Percentiles rank a stretch among this genome's conserved stretches.
phyloP scores from a whole-genome alignment of 179 eudicot species.

The Beta lomatogona region DNA sequence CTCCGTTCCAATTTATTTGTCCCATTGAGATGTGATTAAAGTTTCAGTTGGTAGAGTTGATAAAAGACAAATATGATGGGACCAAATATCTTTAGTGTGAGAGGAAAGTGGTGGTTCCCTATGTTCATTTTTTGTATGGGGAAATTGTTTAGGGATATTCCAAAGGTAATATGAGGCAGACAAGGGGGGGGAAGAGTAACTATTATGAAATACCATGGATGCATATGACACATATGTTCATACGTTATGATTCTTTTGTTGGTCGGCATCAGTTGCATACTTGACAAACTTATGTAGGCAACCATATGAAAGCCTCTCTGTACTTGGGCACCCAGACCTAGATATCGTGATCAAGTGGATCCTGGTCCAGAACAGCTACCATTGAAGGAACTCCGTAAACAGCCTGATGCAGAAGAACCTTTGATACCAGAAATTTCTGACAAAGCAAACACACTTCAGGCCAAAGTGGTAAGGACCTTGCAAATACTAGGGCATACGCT shows the following conservation, averaged over 20 bases:
- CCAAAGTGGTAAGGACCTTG: conserved; percentile 24
- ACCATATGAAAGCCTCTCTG: conserved; percentile 8
- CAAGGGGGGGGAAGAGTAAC: neutral
- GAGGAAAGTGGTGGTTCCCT: too few species aligned
- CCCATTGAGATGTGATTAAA: too few species aligned
- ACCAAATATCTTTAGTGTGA: too few species aligned
- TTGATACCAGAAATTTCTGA: conserved; percentile 8
- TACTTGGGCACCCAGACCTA: conserved; percentile 30
- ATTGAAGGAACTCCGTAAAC: conserved; percentile 21
- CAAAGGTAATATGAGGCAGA: too few species aligned
- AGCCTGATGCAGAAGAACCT: conserved; percentile 25
- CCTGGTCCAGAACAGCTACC: conserved; percentile 14
- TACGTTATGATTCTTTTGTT: neutral
- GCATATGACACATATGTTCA: neutral
- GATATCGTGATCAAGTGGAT: conserved; percentile 21
- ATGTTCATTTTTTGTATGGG: too few species aligned
- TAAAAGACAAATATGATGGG: too few species aligned
- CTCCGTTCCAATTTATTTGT: too few species aligned
- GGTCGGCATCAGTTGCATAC: neutral
- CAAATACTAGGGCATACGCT: neutral
- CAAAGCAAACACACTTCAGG: conserved; percentile 19
- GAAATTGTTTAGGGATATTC: too few species aligned
- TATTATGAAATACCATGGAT: neutral
- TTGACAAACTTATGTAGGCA: conserved; percentile 7
- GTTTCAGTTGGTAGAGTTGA: too few species aligned